Evolutionary conservation across 768 basidiomycete species (phyloP).

Genomic region (Auriscalpium vulgare): DNA sequence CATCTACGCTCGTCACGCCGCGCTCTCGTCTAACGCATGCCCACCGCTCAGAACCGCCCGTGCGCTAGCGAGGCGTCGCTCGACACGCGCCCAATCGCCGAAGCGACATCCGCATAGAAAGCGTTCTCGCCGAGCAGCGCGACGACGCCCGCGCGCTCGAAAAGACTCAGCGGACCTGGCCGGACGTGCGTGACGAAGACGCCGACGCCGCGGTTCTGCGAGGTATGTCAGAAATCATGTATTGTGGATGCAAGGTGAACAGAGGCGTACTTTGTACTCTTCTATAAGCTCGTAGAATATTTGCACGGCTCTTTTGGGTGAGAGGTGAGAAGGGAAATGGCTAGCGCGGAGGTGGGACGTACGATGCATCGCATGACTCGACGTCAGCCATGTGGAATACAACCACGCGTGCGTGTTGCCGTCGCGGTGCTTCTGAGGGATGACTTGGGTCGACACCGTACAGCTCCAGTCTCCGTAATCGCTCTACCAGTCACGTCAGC

Average conservation of each 20-base stretch:
- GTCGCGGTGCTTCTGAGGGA: conserved; percentile 80
- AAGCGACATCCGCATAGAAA: conserved; percentile 36
- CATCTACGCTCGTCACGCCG: too few relatives aligned
- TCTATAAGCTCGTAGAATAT: conserved; percentile 74
- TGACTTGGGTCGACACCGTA: conserved; percentile 78
- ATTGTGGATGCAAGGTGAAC: not conserved
- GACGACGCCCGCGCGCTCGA: conserved; percentile 38
- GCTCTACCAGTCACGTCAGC: conserved; percentile 36
- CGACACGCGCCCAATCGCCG: conserved; percentile 34
- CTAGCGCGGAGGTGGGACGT: conserved; percentile 23
- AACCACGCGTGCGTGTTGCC: conserved; percentile 65
- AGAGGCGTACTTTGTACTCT: conserved; percentile 57
- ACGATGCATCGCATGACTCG: conserved; percentile 88
- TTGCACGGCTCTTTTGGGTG: conserved; percentile 57
- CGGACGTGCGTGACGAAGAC: conserved; percentile 42
- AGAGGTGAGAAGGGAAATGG: conserved; percentile 3
- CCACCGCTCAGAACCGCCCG: too few relatives aligned
- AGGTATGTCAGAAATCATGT: not conserved
- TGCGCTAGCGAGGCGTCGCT: not conserved
- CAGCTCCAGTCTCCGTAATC: conserved; percentile 75
- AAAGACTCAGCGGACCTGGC: conserved; percentile 25
- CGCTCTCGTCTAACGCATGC: too few relatives aligned
- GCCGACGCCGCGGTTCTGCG: conserved; percentile 35
- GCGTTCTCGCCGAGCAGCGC: conserved; percentile 34
- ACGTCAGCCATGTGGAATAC: conserved; percentile 95